Evolutionary conservation across 2,329 filamentous ascomycete species (phyloP), one percentile per base, ranked within the genome.

Genomic region (Colletotrichum falcatum): DNA sequence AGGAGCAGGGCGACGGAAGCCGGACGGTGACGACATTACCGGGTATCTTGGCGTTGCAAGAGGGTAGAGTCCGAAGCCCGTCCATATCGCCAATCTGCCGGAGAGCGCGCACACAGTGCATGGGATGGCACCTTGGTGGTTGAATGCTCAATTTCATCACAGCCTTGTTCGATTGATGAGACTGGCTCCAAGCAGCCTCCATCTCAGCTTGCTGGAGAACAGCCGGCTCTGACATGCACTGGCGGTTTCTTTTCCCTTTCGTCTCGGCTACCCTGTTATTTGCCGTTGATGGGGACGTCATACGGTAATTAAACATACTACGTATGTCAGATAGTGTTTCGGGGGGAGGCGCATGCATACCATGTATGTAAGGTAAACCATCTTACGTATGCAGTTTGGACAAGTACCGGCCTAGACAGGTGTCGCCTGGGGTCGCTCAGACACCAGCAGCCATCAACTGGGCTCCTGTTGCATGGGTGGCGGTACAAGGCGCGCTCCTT

Each of bases 281-380:
- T 42, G 54, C 44, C 23, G n/a, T 46, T 46, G 44, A 46, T 9
- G 44, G 54, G 28, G 37, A 42, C 35, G 49, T 48, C 48, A 48
- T 49, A 48, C 55, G 46, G 48, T 42, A 35, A 60, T 48, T 61
- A 44, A 49, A 62, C n/a, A n/a, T n/a, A n/a, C n/a, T n/a, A n/a
- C 30, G 44, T 23, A 56, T 66, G 49, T 58, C 49, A 66, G 49
- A 61, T 44, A 26, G 46, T 39, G n/a, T 46, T 23, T 37, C 56
- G 46, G 63, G 67, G 67, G 67, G 51, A 66, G 61, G 42, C 56
- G 63, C 68, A 63, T 71, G 68, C 68, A 71, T 71, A 44, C 51
- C 59, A 59, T 66, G 64, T 68, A 67, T 28, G 68, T 67, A 62
- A 67, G 44, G n/a, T 46, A 44, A 44, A n/a, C 42, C 7, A 33